phyloP scores from a whole-genome alignment of 768 basidiomycete genomes.

The Dacryopinax primogenitus region DNA sequence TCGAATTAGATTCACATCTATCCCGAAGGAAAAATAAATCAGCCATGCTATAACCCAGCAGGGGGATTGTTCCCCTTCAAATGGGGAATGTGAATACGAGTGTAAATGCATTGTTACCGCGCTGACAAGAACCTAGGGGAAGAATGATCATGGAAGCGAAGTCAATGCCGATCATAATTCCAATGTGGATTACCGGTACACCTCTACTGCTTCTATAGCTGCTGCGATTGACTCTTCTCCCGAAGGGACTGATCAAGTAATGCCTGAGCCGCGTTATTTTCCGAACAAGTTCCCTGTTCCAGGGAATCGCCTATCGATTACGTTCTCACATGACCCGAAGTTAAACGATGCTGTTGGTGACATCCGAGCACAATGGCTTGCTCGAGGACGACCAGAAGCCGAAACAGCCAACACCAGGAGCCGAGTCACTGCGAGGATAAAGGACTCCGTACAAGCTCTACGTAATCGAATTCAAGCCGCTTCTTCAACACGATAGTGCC shows the following conservation, averaged over 20 bases:
- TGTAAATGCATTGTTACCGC: not conserved
- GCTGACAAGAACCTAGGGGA: conserved; percentile 38
- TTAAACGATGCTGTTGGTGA: not conserved
- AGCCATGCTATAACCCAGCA: conserved; percentile 30
- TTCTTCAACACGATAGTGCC: not conserved
- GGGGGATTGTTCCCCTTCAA: conserved; percentile 61
- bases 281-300: conserved; percentile 61
- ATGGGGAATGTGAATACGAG: conserved; percentile 76
- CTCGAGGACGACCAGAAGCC: not conserved
- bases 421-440: not conserved
- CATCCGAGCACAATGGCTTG: not conserved
- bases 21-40: conserved; percentile 79
- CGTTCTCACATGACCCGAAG: conserved; percentile 32
- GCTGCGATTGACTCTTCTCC: not conserved
- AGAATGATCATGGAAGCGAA: conserved; percentile 63
- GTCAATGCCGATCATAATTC: conserved; percentile 65
- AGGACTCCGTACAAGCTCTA: not conserved
- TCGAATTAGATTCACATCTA: conserved; percentile 71
- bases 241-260: conserved; percentile 69
- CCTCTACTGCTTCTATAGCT: not conserved
- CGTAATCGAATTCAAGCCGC: not conserved
- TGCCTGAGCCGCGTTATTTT: conserved; percentile 72
- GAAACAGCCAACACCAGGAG: not conserved
- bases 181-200: conserved; percentile 85
- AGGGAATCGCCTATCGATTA: conserved; percentile 54